Percentiles rank a stretch among this genome's conserved stretches.
phyloP scores from a whole-genome alignment of 345 rosid genomes.

The Tarenaya hassleriana region DNA sequence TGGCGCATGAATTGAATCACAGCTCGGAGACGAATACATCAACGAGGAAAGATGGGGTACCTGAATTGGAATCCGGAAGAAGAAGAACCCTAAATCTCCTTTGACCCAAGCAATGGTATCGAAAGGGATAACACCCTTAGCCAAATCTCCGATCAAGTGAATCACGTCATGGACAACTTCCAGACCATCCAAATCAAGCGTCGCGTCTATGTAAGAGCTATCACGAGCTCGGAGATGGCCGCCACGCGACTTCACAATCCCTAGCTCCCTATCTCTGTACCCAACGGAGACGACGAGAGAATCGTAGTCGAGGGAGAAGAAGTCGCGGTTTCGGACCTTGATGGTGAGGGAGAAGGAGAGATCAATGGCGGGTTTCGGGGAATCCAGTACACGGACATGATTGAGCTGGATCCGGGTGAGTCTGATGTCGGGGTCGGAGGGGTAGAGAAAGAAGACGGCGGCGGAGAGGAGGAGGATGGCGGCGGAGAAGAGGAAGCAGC shows the following conservation, averaged over 20 bases:
- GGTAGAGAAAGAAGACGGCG: constrained; percentile 52
- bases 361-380: constrained; percentile 46
- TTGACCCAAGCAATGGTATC: constrained; percentile 48
- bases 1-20: no score
- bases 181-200: constrained; percentile 68
- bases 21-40: background rate
- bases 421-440: constrained; percentile 56
- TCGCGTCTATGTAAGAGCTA: constrained; percentile 58
- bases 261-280: constrained; percentile 73
- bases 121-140: constrained; percentile 60
- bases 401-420: constrained; percentile 55
- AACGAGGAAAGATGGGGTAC: constrained; percentile 25
- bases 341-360: constrained; percentile 58
- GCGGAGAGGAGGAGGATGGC: constrained; percentile 44
- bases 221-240: constrained; percentile 55
- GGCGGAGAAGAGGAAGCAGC: constrained; percentile 36
- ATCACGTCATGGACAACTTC: constrained; percentile 61
- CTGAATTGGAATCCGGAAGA: constrained; percentile 60
- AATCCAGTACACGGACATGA: constrained; percentile 42
- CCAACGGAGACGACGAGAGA: constrained; percentile 61
- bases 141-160: constrained; percentile 69
- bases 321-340: constrained; percentile 55
- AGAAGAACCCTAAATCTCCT: constrained; percentile 56
- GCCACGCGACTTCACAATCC: constrained; percentile 50
- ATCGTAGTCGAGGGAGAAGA: constrained; percentile 57